These are phyloP conservation scores for Keithomyces neogunnii DNA, from an alignment of 2,329 filamentous ascomycete species.

Conservation along the genomic window DNA sequence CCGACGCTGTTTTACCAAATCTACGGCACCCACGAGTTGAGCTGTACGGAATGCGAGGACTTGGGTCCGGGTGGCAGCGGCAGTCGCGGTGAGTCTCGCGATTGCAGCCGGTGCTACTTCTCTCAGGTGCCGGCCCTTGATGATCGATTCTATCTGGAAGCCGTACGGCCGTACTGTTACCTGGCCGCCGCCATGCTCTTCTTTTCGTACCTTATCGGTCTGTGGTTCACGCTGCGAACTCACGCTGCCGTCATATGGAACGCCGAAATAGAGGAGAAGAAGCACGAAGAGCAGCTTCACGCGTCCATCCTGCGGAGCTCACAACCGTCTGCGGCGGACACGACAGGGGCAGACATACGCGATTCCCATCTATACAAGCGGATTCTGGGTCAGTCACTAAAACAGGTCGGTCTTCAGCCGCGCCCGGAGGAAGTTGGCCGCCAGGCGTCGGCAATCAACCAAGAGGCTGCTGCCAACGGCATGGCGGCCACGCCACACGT, in stretches of 20 bases:
- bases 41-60: slow-evolving; percentile 61
- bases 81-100: slow-evolving; percentile 39
- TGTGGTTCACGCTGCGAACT: slow-evolving; percentile 92
- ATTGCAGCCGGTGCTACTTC: slow-evolving; percentile 92
- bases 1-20: slow-evolving; percentile 98
- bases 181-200: slow-evolving; percentile 79
- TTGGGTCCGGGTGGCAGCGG: slow-evolving; percentile 23
- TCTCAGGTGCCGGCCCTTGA: slow-evolving; percentile 76
- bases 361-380: slow-evolving; percentile 88
- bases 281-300: slow-evolving; percentile 44
- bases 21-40: slow-evolving; percentile 93
- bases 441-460: slow-evolving; percentile 27
- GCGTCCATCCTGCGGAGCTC: slow-evolving; percentile 24
- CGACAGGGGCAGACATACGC: slow-evolving; percentile 60
- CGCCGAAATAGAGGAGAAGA: slow-evolving; percentile 71
- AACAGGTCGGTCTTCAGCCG: slow-evolving; percentile 63
- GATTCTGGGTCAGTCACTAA: slow-evolving; percentile 83
- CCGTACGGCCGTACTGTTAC: slow-evolving; percentile 90
- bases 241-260: slow-evolving; percentile 98
- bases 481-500: slow-evolving; percentile 54
- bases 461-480: slow-evolving; percentile 31
- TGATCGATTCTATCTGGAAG: slow-evolving; percentile 82
- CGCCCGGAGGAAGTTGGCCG: slow-evolving; percentile 39
- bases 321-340: slow-evolving; percentile 33
- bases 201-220: slow-evolving; percentile 83